Evolutionary conservation across 1,284 basidiomycete genomes (phyloP).

Genomic region (Afroboletus lepidellus): DNA sequence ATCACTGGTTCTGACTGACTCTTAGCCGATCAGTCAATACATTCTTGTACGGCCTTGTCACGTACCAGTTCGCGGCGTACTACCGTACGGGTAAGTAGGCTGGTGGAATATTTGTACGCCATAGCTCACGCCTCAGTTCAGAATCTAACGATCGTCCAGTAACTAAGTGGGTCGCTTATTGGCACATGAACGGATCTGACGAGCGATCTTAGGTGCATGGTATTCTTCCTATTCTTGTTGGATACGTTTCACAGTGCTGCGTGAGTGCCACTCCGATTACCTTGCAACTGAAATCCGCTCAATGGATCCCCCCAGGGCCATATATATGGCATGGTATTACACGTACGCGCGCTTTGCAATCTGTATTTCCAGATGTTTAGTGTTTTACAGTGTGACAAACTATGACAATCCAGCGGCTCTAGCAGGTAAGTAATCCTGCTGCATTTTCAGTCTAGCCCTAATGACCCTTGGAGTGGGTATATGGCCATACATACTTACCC

Average conservation of each 20-base stretch:
- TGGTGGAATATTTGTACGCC: neutral
- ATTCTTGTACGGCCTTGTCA: slow-evolving; percentile 50
- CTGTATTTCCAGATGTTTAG: neutral
- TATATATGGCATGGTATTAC: slow-evolving; percentile 21
- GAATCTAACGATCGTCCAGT: slow-evolving; percentile 44
- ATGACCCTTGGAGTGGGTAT: neutral
- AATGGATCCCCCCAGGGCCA: neutral
- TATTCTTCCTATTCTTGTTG: slow-evolving; percentile 38
- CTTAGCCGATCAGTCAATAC: slow-evolving; percentile 24
- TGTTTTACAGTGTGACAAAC: slow-evolving; percentile 12
- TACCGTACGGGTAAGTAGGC: slow-evolving; percentile 37
- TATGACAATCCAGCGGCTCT: slow-evolving; percentile 14
- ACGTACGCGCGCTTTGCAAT: slow-evolving; percentile 2
- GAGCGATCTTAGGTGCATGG: slow-evolving; percentile 31
- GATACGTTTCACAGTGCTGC: slow-evolving; percentile 44
- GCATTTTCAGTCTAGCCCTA: neutral
- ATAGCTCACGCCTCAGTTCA: slow-evolving; percentile 10
- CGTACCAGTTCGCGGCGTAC: slow-evolving; percentile 48
- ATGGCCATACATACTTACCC: neutral
- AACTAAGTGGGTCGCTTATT: slow-evolving; percentile 8
- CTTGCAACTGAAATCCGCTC: neutral
- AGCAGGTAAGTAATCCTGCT: slow-evolving; percentile 6
- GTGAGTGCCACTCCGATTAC: slow-evolving; percentile 11
- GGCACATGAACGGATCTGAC: neutral
- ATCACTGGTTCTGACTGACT: neutral